Percentiles rank a stretch among this genome's conserved stretches.
These are phyloP conservation scores for Myxozyma sirexii DNA, from an alignment of 805 yeast genomes.

Conservation along the genomic window DNA sequence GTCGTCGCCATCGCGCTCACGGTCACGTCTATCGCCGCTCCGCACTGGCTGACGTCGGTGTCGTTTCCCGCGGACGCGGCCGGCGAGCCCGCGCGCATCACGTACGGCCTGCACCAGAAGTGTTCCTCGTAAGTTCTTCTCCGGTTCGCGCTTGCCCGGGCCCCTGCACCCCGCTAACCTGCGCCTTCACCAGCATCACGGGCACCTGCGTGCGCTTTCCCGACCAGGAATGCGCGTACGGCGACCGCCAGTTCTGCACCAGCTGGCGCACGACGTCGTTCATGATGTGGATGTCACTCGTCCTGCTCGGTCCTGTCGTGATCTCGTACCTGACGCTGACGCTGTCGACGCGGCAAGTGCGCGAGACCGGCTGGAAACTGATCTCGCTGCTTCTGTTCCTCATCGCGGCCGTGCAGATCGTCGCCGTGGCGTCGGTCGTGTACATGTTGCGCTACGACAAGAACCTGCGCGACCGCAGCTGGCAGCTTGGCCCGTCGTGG, in stretches of 20 bases:
- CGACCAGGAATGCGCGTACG: slow-evolving; percentile 14
- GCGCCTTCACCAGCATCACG: slow-evolving; percentile 20
- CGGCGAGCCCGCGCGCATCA: slow-evolving; percentile 11
- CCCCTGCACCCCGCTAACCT: no score
- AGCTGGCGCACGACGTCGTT: slow-evolving; percentile 30
- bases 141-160: background rate
- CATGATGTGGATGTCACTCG: slow-evolving; percentile 29
- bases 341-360: slow-evolving; percentile 15
- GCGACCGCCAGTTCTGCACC: slow-evolving; percentile 29
- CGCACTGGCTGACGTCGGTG: slow-evolving; percentile 26
- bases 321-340: slow-evolving; percentile 22
- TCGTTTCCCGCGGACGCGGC: slow-evolving; percentile 18
- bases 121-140: slow-evolving; percentile 25
- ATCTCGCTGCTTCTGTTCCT: slow-evolving; percentile 17
- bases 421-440: slow-evolving; percentile 19
- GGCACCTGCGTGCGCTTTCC: slow-evolving; percentile 24
- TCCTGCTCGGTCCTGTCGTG: slow-evolving; percentile 21
- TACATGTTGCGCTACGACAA: slow-evolving; percentile 16
- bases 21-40: slow-evolving; percentile 19
- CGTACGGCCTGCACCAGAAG: slow-evolving; percentile 28
- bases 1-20: slow-evolving; percentile 19
- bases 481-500: slow-evolving; percentile 28
- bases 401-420: slow-evolving; percentile 18
- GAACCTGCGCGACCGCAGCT: slow-evolving; percentile 9
- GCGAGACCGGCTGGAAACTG: slow-evolving; percentile 28